Percentiles rank a stretch among this genome's conserved stretches.
Conservation (phyloP, 2,329 filamentous ascomycete genomes). For the Biscogniauxia sp. region DNA sequence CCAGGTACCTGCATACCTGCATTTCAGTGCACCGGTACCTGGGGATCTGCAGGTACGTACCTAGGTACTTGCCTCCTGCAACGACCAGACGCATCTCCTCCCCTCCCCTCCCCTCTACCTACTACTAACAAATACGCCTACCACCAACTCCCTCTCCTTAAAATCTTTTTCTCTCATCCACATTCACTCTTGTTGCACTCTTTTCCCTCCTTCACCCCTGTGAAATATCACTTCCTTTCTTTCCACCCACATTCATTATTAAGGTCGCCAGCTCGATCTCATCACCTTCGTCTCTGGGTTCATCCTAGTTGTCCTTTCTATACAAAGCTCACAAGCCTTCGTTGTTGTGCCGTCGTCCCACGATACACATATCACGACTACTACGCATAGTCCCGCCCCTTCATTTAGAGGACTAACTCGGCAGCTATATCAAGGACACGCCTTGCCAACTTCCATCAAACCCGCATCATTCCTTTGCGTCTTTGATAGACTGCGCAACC, state of each 20-base stretch:
- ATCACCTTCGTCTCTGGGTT: conserved; percentile 6
- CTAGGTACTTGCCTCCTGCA: not conserved
- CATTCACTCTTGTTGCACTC: conserved; percentile 10
- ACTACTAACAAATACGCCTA: too few species aligned
- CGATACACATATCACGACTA: conserved; percentile 19
- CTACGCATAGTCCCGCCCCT: conserved; percentile 10
- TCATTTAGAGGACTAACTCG: conserved; percentile 16
- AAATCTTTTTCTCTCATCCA: conserved; percentile 15
- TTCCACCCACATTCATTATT: conserved; percentile 29
- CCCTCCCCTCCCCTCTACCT: conserved; percentile 7
- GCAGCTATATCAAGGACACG: conserved; percentile 11
- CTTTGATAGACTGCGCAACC: conserved; percentile 31
- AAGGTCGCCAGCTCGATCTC: conserved; percentile 32
- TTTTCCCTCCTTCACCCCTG: conserved; percentile 14
- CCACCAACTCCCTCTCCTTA: conserved; percentile 8
- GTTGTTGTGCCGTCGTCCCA: conserved; percentile 20
- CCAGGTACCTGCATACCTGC: not conserved
- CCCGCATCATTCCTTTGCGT: conserved; percentile 29
- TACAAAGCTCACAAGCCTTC: conserved; percentile 11
- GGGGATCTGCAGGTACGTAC: not conserved
- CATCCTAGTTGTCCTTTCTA: conserved; percentile 15
- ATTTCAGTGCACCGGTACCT: not conserved
- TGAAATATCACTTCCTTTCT: conserved; percentile 17
- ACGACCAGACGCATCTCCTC: conserved; percentile 1
- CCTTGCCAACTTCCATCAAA: conserved; percentile 20